Base-by-base conservation (phyloP, 2,329 filamentous ascomycete genomes). In the Aureobasidium sp. region DNA sequence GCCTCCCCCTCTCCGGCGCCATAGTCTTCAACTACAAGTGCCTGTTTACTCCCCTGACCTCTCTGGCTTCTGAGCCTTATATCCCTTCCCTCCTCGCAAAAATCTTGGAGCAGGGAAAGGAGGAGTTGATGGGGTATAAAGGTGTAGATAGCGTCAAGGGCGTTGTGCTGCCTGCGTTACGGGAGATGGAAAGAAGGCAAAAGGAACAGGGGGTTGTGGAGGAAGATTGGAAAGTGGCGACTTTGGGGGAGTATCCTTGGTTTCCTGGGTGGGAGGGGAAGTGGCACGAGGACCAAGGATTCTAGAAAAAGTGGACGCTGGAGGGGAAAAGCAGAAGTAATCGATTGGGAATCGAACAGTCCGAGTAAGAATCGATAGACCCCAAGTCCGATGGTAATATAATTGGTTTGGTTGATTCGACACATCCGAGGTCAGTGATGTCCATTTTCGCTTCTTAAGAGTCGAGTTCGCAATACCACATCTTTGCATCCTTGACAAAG, bases 11-110 rank as follows among this genome's bases (percentile, higher is more conserved):
- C 0, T 91, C 87, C 0, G 89, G 84, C 0, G 87, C 82, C 0
- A 78, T 96, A 1, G 83, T 91, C 0, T 96, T 96, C 78, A 95
- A 94, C 73, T 96, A 93, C 82, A 95, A 93, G 70, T 90, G 88
- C 0, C 74, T 94, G 0, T 95, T 95, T 74, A 94, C 90, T 0
- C 88, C 88, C 0, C 72, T 96, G 0, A 71, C 79, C 84, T 88
- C 65, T 85, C 95, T 62, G 77, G 83, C 2, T 79, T 88, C 62
- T 1, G 91, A 96, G 72, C 83, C 88, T 0, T 88, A 85, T 51
- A 76, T 96, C 0, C 91, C 91, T 0, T 83, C 82, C 0, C 71
- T 95, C 5, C 3, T 48, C 8, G 15, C 3, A 2, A 89, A 87
- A 73, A 77, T 94, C 0, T 68, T 93, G n/a, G 82, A 78, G 22